A percentile compares a stretch with the other conserved stretches of the same genome.
These are phyloP conservation scores for Flaveria ramosissima DNA, from an alignment of 129 eudicot genomes.

Conservation along the genomic window DNA sequence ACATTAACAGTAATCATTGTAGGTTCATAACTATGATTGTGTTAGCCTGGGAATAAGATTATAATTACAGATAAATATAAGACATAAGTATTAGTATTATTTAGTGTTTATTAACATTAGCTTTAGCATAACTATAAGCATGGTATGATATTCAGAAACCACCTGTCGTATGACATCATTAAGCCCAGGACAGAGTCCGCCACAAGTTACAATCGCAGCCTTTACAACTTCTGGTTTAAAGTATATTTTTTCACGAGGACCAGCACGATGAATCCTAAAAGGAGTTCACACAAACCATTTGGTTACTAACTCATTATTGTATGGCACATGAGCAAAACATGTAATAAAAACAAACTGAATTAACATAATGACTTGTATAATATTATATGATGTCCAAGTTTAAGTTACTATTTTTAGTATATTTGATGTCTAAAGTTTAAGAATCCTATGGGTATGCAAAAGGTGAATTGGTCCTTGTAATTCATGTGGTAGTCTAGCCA, in stretches of 20 bases:
- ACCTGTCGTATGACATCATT: conserved; percentile 97
- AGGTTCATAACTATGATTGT: background rate
- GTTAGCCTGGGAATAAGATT: background rate
- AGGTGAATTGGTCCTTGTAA: background rate
- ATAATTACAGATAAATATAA: background rate
- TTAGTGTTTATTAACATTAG: background rate
- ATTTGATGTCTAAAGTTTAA: background rate
- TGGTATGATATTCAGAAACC: background rate
- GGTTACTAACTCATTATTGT: background rate
- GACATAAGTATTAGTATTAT: background rate
- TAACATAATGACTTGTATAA: background rate
- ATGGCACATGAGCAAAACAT: background rate
- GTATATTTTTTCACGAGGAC: conserved; percentile 93
- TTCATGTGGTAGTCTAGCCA: no score
- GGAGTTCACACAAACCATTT: conserved; percentile 19
- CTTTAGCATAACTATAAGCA: background rate
- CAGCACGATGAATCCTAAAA: conserved; percentile 98
- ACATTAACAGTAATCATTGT: no score
- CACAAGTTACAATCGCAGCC: conserved; percentile 95
- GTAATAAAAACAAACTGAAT: background rate
- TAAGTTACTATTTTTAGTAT: background rate
- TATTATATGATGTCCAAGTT: background rate
- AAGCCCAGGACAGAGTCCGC: conserved; percentile 99
- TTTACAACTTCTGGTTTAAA: conserved; percentile 93
- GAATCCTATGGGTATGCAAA: background rate